Evolutionary conservation across 345 rosid genomes (phyloP).

Genomic region (Camelina laxa): DNA sequence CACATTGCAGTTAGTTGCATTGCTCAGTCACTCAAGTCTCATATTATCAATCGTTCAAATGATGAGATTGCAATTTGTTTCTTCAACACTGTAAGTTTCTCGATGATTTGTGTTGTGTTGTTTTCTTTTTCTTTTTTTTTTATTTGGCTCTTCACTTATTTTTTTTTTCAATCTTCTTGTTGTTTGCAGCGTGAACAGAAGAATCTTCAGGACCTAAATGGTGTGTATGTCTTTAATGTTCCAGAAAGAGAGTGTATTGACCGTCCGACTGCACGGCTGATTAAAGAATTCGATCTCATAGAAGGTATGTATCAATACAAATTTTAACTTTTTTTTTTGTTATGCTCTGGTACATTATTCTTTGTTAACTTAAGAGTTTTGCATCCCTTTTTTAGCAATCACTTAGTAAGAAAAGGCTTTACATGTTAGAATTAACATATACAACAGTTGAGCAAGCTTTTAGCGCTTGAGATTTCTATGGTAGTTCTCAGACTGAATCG

Average conservation of each 20-base stretch:
- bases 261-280: conserved; percentile 86
- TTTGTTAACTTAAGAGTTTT: not conserved
- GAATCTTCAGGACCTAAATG: conserved; percentile 81
- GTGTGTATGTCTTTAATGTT: conserved; percentile 79
- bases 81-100: conserved; percentile 78
- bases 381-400: conserved; percentile 7
- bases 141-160: conserved; percentile 2
- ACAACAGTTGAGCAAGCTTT: not conserved
- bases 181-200: conserved; percentile 84
- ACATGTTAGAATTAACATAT: conserved; percentile 4
- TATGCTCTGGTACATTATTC: conserved; percentile 8
- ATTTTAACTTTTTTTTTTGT: not conserved
- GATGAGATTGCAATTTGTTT: conserved; percentile 93
- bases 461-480: not conserved
- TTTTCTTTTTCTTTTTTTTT: not conserved
- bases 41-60: conserved; percentile 72
- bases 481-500: conserved; percentile 1
- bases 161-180: conserved; percentile 20
- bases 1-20: conserved; percentile 73
- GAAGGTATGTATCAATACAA: conserved; percentile 53
- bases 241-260: conserved; percentile 78
- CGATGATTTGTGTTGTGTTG: not conserved
- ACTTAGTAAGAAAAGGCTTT: not conserved
- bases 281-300: conserved; percentile 70
- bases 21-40: conserved; percentile 74